Conservation (phyloP, 2,329 filamentous ascomycete genomes). For the Penicillium sp. region DNA sequence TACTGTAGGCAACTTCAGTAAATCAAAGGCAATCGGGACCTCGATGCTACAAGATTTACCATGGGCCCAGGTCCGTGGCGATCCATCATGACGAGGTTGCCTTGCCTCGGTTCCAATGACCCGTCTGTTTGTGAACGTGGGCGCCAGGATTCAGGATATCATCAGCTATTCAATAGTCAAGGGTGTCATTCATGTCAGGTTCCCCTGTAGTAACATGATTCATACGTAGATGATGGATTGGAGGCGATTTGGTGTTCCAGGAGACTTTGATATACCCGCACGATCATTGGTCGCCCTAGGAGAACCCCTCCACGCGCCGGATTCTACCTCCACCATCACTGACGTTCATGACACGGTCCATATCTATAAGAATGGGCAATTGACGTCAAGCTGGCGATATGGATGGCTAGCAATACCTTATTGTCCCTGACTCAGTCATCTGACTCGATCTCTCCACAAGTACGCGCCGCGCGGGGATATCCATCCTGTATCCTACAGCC, state of each 20-base stretch:
- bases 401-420: too few species aligned
- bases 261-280: constrained; percentile 28
- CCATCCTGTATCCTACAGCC: background rate
- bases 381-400: background rate
- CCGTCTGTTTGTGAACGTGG: background rate
- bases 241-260: background rate
- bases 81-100: background rate
- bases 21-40: background rate
- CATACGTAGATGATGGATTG: background rate
- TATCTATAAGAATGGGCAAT: background rate
- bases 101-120: background rate
- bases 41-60: background rate
- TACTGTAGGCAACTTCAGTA: background rate
- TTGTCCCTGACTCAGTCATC: background rate
- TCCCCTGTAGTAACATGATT: background rate
- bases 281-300: constrained; percentile 26
- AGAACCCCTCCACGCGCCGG: constrained; percentile 5
- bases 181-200: background rate
- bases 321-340: constrained; percentile 1
- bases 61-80: background rate
- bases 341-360: background rate
- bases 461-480: background rate
- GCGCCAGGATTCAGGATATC: background rate
- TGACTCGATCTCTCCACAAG: background rate
- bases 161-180: background rate